Base-by-base conservation (phyloP, 352 stramenopile genomes). In the Globisporangium recalcitrans region DNA sequence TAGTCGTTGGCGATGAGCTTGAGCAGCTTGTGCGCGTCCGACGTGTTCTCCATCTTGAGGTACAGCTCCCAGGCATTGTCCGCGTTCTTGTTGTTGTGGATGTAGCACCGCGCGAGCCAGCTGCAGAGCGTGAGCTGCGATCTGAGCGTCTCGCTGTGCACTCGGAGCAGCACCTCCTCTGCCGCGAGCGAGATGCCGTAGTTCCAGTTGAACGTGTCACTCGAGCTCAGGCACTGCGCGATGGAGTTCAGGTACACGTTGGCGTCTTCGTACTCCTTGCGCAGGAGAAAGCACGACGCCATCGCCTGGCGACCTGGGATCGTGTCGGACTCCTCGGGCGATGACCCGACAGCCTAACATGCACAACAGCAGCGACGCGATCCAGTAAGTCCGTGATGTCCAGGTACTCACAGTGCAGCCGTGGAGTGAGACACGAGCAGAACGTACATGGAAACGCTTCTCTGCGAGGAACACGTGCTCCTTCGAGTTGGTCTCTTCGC, bases 151-250 rank as follows among this genome's bases (percentile, higher is more conserved):
- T 67, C 24, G 21, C 65, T 81, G 22, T 80, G 67, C 2, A 90
- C 77, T 14, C 80, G 78, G 1, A 75, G 48, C 8, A 93, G 56
- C n/a, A 75, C 66, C 29, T 87, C 77, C 56, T 89, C 76, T 0
- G 72, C 83, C 40, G 78, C 83, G 10, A 93, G 63, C 3, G 76
- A 76, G 16, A 89, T 32, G 2, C 80, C 83, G 62, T 89, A 89
- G 63, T 93, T 93, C 80, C 80, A 91, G 67, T 93, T 90, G 68
- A 93, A 93, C 3, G 76, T 70, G 38, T 91, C 82, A 42, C 70
- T 74, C 4, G 69, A 64, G 31, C 67, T 57, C 53, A 89, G 65
- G 59, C 87, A 89, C 59, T 71, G 68, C 10, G 68, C 62, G 34
- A 91, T 89, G 1, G 81, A 90, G 32, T 68, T 85, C 36, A 93